Base-by-base conservation (phyloP, 257 asterid species). In the Coffea canephora region DNA sequence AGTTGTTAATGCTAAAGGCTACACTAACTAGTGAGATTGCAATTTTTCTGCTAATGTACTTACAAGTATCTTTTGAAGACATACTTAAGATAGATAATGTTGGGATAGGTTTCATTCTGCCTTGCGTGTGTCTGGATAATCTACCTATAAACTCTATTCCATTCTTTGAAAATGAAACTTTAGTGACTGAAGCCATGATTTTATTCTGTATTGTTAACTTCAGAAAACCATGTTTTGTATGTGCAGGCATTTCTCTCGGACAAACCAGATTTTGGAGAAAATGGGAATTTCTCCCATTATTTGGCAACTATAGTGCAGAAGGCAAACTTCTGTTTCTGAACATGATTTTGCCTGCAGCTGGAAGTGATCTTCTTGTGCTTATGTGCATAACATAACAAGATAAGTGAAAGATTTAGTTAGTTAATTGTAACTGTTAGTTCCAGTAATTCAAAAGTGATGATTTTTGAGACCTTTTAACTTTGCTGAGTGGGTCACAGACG, bases 241-340 rank as follows among this genome's bases (percentile, higher is more conserved):
- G 27, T 21, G 72, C 91, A 94, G 97, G 92, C 99, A 95, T 84
- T 95, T 95, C 80, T 95, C 99, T 59, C 88, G 84, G 64, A 89
- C 99, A 50, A 95, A 95, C 84, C 84, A 92, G 90, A 88, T 90
- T 36, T 81, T 95, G 89, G 97, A 91, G 91, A 85, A 92, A 84
- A 68, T 81, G 90, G 98, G 97, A 61, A 34, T 69, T 12, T 80
- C 93, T 78, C 91, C 96, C 71, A 92, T 95, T 73, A 91, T 93
- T 82, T 95, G 99, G 99, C 95, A 93, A 86, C 77, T 95, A 59
- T 93, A 87, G 78, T 79, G 83, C 80, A 65, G 64, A 78, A 65
- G 72, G 23, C 74, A 14, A 52, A 74, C 71, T 69, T 76, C 79
- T 23, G 41, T 49, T 80, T 81, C 68, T 81, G 80, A 83, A 76